Percentiles rank a stretch among this genome's conserved stretches.
Conservation (phyloP, 2,329 filamentous ascomycete genomes). For the Ceratocystis diversiconidia region DNA sequence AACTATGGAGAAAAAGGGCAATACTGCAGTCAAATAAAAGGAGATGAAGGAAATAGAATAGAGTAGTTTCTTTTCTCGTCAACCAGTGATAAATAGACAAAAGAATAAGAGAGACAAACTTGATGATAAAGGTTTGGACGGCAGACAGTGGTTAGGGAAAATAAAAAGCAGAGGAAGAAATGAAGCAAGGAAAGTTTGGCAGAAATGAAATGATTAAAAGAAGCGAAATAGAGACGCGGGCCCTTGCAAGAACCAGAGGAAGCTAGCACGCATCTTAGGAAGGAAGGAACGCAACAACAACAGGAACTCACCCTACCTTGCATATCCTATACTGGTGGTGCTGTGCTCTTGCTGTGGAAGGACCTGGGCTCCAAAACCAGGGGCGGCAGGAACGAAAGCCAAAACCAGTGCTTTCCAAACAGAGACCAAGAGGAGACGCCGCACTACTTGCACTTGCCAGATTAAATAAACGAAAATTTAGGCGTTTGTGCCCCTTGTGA, state of each 20-base stretch:
- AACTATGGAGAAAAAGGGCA: background rate
- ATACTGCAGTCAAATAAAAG: background rate
- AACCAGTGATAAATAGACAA: constrained; percentile 16
- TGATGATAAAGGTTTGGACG: background rate
- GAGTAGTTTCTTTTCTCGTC: constrained; percentile 5
- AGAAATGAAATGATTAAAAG: constrained; percentile 17
- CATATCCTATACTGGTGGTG: too few relatives aligned
- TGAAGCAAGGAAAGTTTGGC: constrained; percentile 14
- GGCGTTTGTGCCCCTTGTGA: background rate
- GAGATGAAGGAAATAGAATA: background rate
- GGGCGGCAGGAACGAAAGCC: constrained; percentile 13
- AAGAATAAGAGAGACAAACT: background rate
- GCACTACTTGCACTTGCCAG: background rate
- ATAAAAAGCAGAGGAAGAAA: background rate
- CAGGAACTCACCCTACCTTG: background rate
- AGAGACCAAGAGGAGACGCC: background rate
- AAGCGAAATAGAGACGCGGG: constrained; percentile 15
- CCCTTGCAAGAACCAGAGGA: background rate
- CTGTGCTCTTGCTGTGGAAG: background rate
- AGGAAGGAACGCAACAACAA: constrained; percentile 1
- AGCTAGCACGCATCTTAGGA: background rate
- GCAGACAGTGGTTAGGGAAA: background rate
- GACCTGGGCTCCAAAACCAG: constrained; percentile 12
- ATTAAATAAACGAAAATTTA: too few relatives aligned
- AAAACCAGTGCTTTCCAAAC: constrained; percentile 5